Base-by-base conservation (phyloP, 108 stramenopile genomes). In the Fistulifera pelliculosa region DNA sequence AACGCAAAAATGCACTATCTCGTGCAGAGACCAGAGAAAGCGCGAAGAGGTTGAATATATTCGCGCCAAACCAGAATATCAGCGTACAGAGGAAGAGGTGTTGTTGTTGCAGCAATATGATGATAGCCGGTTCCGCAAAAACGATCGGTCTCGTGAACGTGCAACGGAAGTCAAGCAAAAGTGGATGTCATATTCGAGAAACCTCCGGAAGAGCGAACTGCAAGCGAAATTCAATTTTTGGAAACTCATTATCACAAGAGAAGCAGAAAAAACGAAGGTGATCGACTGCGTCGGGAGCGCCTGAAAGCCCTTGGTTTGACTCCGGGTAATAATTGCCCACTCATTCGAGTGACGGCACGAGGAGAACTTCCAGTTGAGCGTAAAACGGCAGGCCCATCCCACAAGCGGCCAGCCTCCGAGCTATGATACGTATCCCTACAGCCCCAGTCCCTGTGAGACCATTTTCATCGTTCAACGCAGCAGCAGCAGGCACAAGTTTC, bases 241-340 rank as follows among this genome's bases (percentile, higher is more conserved):
- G 61, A 68, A 7, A 47, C 52, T 7, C 47, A 60, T 5, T 39
- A 78, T 54, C 58, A 43, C 14, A 57, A 66, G 40, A 80, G 69
- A 53, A 63, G 58, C 17, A 61, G 79, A 19, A 85, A 85, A 66
- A 85, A 80, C 54, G 77, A 80, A 62, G 77, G 74, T 18, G 66
- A 68, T 61, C 67, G 78, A 25, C 51, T 75, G 62, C 58, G 78
- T 22, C 74, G 78, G 48, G 60, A 49, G 13, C 43, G 66, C 39
- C 49, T 73, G 47, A 79, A 79, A 47, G 43, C 42, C 28, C 47
- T 73, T 65, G 76, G 76, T 1, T 45, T 71, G 58, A 13, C 19
- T 17, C 25, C 8, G 3, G 11, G 11, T 26, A 2, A 7, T 27
- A 19, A 6, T 2, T 8, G 5, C 3, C 50, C 24, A 6, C 50